phyloP scores from a whole-genome alignment of 2,329 filamentous ascomycete genomes.

The Lasiodiplodia gonubiensis region DNA sequence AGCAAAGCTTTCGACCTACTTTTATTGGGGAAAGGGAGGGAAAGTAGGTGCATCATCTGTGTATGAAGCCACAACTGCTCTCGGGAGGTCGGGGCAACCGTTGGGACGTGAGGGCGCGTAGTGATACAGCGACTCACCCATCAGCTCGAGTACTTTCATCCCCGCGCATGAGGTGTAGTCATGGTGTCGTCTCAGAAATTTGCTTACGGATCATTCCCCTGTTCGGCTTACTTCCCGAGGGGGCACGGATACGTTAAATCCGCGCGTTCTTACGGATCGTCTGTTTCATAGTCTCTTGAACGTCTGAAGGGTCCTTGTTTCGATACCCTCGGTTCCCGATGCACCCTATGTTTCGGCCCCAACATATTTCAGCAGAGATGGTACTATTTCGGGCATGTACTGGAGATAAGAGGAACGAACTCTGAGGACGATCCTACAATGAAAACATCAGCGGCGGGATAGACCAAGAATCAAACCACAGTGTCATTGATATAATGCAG shows the following conservation, averaged over 20 bases:
- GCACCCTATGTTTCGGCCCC: slow-evolving; percentile 22
- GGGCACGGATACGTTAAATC: slow-evolving; percentile 9
- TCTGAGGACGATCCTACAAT: neutral
- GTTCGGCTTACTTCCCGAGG: slow-evolving; percentile 9
- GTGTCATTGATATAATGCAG: slow-evolving; percentile 13
- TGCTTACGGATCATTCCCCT: neutral
- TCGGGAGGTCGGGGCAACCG: neutral
- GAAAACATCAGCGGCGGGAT: slow-evolving; percentile 3
- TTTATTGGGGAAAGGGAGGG: no score
- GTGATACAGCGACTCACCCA: neutral
- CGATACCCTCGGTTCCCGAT: slow-evolving; percentile 14
- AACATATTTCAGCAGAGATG: neutral
- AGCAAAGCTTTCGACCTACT: neutral
- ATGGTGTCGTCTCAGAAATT: slow-evolving; percentile 2
- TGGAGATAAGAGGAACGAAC: neutral
- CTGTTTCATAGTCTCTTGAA: slow-evolving; percentile 4
- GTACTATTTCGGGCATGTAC: neutral
- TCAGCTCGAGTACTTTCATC: neutral
- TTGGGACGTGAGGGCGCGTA: neutral
- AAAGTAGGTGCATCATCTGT: neutral
- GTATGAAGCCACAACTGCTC: neutral
- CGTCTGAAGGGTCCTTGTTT: slow-evolving; percentile 3
- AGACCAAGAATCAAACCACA: neutral
- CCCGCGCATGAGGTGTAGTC: neutral
- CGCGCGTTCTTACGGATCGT: slow-evolving; percentile 12